These are phyloP conservation scores for Bathelium albidoporum DNA, from an alignment of 495 filamentous ascomycete species.

Conservation along the genomic window DNA sequence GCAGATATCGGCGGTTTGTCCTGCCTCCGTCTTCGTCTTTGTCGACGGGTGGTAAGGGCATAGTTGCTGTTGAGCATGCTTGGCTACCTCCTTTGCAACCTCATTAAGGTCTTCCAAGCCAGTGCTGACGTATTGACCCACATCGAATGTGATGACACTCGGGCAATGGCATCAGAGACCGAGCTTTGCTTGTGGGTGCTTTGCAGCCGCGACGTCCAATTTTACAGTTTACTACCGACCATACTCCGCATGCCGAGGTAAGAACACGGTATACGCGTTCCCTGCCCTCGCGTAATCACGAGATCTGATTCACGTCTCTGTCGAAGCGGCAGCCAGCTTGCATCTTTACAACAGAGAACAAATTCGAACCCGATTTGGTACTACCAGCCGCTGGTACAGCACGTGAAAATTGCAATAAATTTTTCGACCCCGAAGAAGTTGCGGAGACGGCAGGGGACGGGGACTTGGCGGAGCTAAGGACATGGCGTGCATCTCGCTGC, in stretches of 20 bases:
- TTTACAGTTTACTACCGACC: not conserved
- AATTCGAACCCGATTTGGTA: too few relatives aligned
- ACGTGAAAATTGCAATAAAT: not conserved
- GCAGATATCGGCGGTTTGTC: constrained; percentile 49
- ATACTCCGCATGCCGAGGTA: not conserved
- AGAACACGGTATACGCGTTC: not conserved
- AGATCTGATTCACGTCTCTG: too few relatives aligned
- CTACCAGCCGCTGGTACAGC: too few relatives aligned
- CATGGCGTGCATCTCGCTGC: not conserved
- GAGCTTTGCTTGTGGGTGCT: not conserved
- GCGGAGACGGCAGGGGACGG: not conserved
- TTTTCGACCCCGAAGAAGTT: too few relatives aligned
- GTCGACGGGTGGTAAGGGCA: constrained; percentile 10
- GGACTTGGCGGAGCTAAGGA: not conserved
- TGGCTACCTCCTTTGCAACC: not conserved
- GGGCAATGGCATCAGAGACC: too few relatives aligned
- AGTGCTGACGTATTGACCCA: not conserved
- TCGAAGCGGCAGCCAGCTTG: too few relatives aligned
- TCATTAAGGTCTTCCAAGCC: not conserved
- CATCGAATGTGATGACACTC: too few relatives aligned
- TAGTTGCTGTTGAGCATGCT: constrained; percentile 14
- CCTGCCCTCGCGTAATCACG: not conserved
- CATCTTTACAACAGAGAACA: not conserved
- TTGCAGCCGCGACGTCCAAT: not conserved
- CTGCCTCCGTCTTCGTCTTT: constrained; percentile 42